A percentile compares a stretch with the other conserved stretches of the same genome.
These are phyloP conservation scores for Emmonsiellopsis sp. DNA, from an alignment of 2,329 filamentous ascomycete genomes.

Conservation along the genomic window DNA sequence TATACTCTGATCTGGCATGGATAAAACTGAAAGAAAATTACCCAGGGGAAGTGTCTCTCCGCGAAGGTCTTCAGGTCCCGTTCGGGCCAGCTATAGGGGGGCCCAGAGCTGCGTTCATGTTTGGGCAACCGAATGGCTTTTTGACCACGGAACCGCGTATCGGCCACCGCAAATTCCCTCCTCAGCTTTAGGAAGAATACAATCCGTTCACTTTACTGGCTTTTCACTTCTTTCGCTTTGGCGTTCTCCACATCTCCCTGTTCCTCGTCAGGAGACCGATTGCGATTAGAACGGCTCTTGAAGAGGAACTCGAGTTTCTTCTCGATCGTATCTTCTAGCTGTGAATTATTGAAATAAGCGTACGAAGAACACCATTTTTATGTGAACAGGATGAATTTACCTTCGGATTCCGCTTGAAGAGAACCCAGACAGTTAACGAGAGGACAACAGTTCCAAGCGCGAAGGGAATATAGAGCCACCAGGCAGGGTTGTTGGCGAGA, in stretches of 20 bases:
- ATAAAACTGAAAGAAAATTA: no score
- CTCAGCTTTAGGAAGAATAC: no score
- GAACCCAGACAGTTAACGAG: neutral
- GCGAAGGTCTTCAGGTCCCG: no score
- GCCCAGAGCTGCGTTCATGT: no score
- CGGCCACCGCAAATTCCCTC: no score
- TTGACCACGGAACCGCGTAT: no score
- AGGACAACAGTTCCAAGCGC: neutral
- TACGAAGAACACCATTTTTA: neutral
- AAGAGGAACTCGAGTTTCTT: neutral
- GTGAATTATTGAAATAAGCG: neutral
- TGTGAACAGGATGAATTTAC: neutral
- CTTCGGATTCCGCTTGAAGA: neutral
- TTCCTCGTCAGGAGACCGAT: neutral
- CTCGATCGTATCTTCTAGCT: neutral
- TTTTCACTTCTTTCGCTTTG: no score
- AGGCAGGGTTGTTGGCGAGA: neutral
- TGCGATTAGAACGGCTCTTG: neutral
- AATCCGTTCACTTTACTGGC: no score
- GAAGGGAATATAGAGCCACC: neutral
- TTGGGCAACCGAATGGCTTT: no score
- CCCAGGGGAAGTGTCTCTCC: no score
- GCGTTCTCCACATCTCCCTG: neutral
- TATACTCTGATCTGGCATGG: no score
- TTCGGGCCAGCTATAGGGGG: no score